Conservation (phyloP, 768 basidiomycete genomes). For the Suillus brevipes region DNA sequence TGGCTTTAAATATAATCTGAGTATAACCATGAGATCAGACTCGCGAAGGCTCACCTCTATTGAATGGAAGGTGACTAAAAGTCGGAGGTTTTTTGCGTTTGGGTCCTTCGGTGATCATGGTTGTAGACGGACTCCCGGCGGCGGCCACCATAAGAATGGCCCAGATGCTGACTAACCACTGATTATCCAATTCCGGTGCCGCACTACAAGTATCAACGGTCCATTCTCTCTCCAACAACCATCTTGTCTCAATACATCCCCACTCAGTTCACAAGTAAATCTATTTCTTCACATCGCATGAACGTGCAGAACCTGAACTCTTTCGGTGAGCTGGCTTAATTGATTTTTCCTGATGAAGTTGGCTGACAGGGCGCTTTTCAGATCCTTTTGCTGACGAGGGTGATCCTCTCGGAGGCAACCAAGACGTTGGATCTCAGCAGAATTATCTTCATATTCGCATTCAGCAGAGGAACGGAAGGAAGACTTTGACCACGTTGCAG, state of each 20-base stretch:
- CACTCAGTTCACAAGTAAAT: conserved; percentile 48
- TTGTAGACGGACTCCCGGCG: conserved; percentile 9
- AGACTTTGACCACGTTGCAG: conserved; percentile 96
- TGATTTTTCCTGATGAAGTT: not conserved
- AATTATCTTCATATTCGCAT: conserved; percentile 95
- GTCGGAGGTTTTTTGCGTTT: conserved; percentile 60
- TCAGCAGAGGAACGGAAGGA: conserved; percentile 98
- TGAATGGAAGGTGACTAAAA: conserved; percentile 64
- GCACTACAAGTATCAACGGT: conserved; percentile 12
- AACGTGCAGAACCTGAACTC: conserved; percentile 90
- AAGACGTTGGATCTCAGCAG: conserved; percentile 78
- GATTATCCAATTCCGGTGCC: conserved; percentile 26
- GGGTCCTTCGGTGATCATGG: conserved; percentile 12
- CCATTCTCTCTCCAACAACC: conserved; percentile 23
- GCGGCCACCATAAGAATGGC: conserved; percentile 24
- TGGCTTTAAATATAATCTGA: conserved; percentile 48
- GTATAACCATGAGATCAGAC: not conserved
- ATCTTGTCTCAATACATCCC: conserved; percentile 35
- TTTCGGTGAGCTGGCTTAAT: conserved; percentile 51
- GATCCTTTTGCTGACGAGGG: conserved; percentile 97
- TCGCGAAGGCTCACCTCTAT: conserved; percentile 50
- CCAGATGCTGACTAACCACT: conserved; percentile 11
- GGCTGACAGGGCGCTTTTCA: conserved; percentile 34
- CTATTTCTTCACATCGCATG: conserved; percentile 71
- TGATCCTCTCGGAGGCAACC: conserved; percentile 70